Base-by-base conservation (phyloP, 2,329 filamentous ascomycete species). In the Hypoxylon sp. region DNA sequence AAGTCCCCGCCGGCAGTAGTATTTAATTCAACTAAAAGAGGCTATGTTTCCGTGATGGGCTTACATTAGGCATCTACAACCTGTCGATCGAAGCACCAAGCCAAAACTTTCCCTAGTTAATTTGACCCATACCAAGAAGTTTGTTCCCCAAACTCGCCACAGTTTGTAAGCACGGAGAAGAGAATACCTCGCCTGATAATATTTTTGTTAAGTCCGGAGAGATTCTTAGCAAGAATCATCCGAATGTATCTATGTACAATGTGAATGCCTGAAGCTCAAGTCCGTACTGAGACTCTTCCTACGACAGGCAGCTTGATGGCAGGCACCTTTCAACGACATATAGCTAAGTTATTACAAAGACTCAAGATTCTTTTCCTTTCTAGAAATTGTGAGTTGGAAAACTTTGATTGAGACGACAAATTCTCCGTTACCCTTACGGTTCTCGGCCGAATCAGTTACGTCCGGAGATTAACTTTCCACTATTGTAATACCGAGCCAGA, bases 1-100 rank as follows among this genome's bases (percentile, higher is more conserved):
- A 54, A 24, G 62, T 57, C 65, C 65, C 52, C 42, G 63, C 48
- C 54, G 58, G 65, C 50, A 59, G 53, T 67, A 46, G 35, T 50
- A 63, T 57, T 29, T 32, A 27, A 46, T 37, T 31, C 37, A 54
- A 11, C 55, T 37, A 47, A 32, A 60, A 15, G 37, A 19, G 57
- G 53, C 32, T 31, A 55, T 57, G 47, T 6, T 48, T 48, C 32
- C 56, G 37, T 60, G 51, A 57, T 63, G 48, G 52, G 60, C 51
- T 53, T 60, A 57, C 39, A 61, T 52, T 66, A 59, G 57, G 57
- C 31, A 35, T 42, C 55, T 17, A 46, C 7, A 8, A 32, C 11
- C 17, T 21, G 32, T 7, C 42, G 39, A 47, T 58, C 29, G 47
- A 57, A 53, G 55, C 31, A 39, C 37, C 17, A 21, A 31, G 42